A percentile compares a stretch with the other conserved stretches of the same genome.
Evolutionary conservation across 352 stramenopile genomes (phyloP).

Genomic region (Globisporangium paroecandrum): DNA sequence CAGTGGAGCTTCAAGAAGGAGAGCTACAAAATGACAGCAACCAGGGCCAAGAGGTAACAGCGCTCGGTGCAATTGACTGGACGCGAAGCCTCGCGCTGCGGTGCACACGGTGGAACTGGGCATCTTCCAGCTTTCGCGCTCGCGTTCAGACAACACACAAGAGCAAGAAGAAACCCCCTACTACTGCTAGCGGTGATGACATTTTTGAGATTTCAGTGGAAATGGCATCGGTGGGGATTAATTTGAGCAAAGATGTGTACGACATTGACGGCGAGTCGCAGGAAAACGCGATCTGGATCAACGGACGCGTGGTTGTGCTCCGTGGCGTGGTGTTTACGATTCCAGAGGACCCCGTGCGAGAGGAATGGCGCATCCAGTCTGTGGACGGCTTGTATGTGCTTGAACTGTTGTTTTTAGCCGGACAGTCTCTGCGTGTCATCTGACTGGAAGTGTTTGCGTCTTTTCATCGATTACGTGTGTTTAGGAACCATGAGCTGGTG

Average conservation of each 20-base stretch:
- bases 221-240: conserved; percentile 32
- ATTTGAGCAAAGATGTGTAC: conserved; percentile 44
- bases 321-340: conserved; percentile 33
- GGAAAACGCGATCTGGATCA: conserved; percentile 49
- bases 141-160: conserved; percentile 19
- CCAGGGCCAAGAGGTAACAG: background rate
- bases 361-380: conserved; percentile 23
- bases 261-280: conserved; percentile 47
- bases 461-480: background rate
- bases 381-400: conserved; percentile 3
- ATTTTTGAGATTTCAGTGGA: conserved; percentile 4
- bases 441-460: background rate
- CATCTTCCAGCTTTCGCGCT: conserved; percentile 31
- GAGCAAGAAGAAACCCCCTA: background rate
- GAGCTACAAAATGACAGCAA: background rate
- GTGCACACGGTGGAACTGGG: conserved; percentile 42
- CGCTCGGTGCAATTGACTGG: conserved; percentile 39
- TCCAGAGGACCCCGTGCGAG: conserved; percentile 16
- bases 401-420: background rate
- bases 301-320: conserved; percentile 33
- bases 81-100: conserved; percentile 38
- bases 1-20: conserved; percentile 7
- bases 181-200: background rate
- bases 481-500: conserved; percentile 18
- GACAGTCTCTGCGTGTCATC: background rate